These are phyloP conservation scores for Chalaropsis thielavioides DNA, from an alignment of 2,329 filamentous ascomycete genomes.

Conservation along the genomic window DNA sequence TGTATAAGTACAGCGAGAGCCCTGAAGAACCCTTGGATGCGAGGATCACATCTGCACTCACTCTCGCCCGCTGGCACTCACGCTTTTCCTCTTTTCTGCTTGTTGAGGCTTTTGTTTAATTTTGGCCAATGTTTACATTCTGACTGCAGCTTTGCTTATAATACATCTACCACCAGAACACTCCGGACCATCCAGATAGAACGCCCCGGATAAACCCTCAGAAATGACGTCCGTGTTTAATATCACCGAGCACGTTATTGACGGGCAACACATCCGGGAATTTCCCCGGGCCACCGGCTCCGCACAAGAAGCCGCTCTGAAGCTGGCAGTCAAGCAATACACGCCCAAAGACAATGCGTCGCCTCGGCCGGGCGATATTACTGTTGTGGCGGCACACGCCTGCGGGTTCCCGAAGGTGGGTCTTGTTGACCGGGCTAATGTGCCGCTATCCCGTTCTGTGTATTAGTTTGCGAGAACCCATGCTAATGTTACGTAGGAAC, in stretches of 20 bases:
- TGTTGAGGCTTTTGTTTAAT: neutral
- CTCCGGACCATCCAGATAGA: neutral
- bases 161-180: neutral
- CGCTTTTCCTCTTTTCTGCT: neutral
- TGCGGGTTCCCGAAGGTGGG: constrained; percentile 81
- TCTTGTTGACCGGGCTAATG: neutral
- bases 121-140: neutral
- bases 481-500: constrained; percentile 42
- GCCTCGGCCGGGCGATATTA: constrained; percentile 62
- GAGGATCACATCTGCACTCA: no score
- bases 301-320: constrained; percentile 59
- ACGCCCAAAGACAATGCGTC: constrained; percentile 54
- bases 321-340: constrained; percentile 77
- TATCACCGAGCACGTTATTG: constrained; percentile 42
- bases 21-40: no score
- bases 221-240: constrained; percentile 8
- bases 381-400: constrained; percentile 73
- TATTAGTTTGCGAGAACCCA: neutral
- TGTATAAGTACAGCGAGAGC: no score
- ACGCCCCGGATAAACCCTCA: neutral
- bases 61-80: neutral
- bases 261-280: constrained; percentile 66
- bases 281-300: constrained; percentile 59
- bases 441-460: neutral
- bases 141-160: neutral